Evolutionary conservation across 108 stramenopile genomes (phyloP), one percentile per base, ranked within the genome.

Genomic region (Mayamaea pseudoterrestris): DNA sequence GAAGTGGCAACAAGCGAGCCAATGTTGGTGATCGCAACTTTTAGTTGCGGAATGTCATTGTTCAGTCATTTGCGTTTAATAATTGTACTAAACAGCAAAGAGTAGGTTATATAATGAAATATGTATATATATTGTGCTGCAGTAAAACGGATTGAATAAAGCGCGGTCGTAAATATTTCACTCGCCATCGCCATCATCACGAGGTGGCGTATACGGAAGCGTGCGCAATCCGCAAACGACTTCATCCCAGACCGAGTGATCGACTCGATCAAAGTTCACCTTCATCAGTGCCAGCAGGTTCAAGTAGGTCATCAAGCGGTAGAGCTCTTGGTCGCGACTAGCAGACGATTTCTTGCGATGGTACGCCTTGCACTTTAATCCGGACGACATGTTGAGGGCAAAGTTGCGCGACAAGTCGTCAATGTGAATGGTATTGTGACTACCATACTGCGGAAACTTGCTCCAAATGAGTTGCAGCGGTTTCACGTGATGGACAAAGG

Each of bases 391-490:
- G 62, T 97, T 97, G 50, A 97, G 65, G 0, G 94, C 96, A 60
- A 97, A 97, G 48, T 97, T 97, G 2, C 94, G 59, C 2, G 70
- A 51, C 27, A 97, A 65, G 53, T 97, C 96, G 61, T 97, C 96
- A 2, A 97, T 47, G 63, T 97, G 96, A 0, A 93, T 78, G 5
- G 93, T 93, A 59, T 93, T 94, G 50, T 78, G 68, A 9, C 65
- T 51, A 14, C 65, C 63, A 90, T 89, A 97, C 21, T 58, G 60
- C 13, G 88, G 73, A 55, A 93, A 86, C 56, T 97, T 97, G 36
- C 59, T 50, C 96, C 96, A 97, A 35, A 97, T 97, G n/a, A 97
- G 76, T 58, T 95, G 92, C 34, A 97, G 56, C 2, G 96, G 94
- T 45, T 97, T 97, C 24, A 97, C 94, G 47, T 88, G 67, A 65